Evolutionary conservation across 805 yeast species (phyloP), one percentile per base, ranked within the genome.

Genomic region (Candida sithepensis): DNA sequence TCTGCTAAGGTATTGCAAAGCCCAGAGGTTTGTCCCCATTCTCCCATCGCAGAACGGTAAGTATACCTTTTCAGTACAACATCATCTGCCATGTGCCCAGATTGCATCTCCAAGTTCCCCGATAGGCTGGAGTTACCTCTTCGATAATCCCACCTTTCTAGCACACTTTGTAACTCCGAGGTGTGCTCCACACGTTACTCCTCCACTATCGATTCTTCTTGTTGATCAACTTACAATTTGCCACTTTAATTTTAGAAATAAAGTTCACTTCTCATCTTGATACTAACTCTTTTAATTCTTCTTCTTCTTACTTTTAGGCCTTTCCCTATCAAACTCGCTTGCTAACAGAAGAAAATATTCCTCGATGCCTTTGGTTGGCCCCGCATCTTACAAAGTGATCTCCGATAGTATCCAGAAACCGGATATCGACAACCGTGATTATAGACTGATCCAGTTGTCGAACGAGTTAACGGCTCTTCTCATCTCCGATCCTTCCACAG

Each of bases 391-490:
- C 39, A 40, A 44, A 32, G 39, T 54, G 3, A 32, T 61, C 18
- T 51, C 58, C 4, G 59, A 61, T 33, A 51, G 53, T 9, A 42
- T 65, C 1, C 52, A 61, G 10, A 78, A 75, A 56, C 82, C 84
- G 0, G 65, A 74, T 19, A 65, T 73, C 28, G 98, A 92, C 65
- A 88, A 91, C 56, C 74, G 98, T 45, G 65, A 73, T 32, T 94
- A 94, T 63, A 76, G 89, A 37, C 68, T 82, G 42, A 71, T 92
- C 54, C 70, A 77, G 47, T 67, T 85, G 38, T 63, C 75, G 2
- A 87, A 86, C 59, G 71, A 75, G 12, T 62, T 87, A 43, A 75
- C 74, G 20, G 89, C 81, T 0, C 65, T 87, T 45, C 60, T 85
- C 48, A 84, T 87, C 46, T 78, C 79, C 47, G 94, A 87, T 58